Percentiles rank a stretch among this genome's conserved stretches.
phyloP scores from a whole-genome alignment of 2,329 filamentous ascomycete species.

The Westerdykella ornata region DNA sequence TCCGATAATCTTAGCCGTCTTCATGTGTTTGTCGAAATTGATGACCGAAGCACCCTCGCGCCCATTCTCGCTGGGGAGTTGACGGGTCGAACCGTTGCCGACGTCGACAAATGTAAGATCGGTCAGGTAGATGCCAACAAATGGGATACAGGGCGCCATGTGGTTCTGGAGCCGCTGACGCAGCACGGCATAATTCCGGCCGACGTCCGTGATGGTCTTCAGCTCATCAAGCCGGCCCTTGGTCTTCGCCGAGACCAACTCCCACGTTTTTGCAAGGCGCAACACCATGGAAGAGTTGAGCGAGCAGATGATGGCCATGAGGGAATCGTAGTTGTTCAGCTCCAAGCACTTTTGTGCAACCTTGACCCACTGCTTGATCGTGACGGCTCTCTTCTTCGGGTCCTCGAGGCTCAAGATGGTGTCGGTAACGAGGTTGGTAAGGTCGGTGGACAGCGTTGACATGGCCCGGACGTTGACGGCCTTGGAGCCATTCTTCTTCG shows the following conservation, averaged over 20 bases:
- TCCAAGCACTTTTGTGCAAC: slow-evolving; percentile 79
- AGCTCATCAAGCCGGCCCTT: slow-evolving; percentile 72
- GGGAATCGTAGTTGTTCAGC: slow-evolving; percentile 88
- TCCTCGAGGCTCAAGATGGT: slow-evolving; percentile 85
- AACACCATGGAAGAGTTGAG: slow-evolving; percentile 87
- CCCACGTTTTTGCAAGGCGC: slow-evolving; percentile 87
- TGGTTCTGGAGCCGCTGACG: slow-evolving; percentile 77
- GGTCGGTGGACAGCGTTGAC: slow-evolving; percentile 83
- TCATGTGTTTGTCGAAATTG: slow-evolving; percentile 96
- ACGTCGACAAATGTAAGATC: slow-evolving; percentile 94
- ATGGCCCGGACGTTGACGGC: slow-evolving; percentile 90
- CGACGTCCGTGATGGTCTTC: slow-evolving; percentile 78
- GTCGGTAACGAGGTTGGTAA: slow-evolving; percentile 88
- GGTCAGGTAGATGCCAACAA: slow-evolving; percentile 92
- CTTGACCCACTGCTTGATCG: slow-evolving; percentile 99
- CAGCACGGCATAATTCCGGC: slow-evolving; percentile 83
- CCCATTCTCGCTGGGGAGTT: slow-evolving; percentile 54
- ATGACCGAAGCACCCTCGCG: slow-evolving; percentile 71
- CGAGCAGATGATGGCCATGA: slow-evolving; percentile 96
- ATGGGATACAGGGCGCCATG: slow-evolving; percentile 86
- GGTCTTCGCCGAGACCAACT: slow-evolving; percentile 74
- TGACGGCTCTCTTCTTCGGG: slow-evolving; percentile 78
- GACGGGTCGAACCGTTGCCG: slow-evolving; percentile 80
- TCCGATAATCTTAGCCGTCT: slow-evolving; percentile 90
- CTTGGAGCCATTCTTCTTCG: slow-evolving; percentile 71